Evolutionary conservation across 345 rosid genomes (phyloP).

Genomic region (Sisymbrium altissimum): DNA sequence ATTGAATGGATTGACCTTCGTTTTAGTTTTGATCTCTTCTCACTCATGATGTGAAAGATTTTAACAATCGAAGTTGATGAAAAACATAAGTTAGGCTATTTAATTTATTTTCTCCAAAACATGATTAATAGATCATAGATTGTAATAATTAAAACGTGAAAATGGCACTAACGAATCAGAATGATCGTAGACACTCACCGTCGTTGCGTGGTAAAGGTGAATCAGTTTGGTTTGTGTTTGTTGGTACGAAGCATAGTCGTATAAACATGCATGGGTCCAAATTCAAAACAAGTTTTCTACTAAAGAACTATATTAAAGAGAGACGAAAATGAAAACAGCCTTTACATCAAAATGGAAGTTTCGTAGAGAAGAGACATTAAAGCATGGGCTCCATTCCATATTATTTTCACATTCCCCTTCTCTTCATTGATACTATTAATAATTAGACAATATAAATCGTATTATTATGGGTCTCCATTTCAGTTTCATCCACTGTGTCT

Average conservation of each 20-base stretch:
- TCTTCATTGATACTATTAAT: background rate
- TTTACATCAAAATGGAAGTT: conserved; percentile 29
- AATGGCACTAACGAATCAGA: background rate
- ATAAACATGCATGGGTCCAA: conserved; percentile 31
- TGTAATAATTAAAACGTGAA: background rate
- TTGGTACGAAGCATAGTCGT: conserved; percentile 29
- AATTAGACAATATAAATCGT: background rate
- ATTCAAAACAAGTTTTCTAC: conserved; percentile 8
- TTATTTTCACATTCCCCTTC: background rate
- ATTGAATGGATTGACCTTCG: background rate
- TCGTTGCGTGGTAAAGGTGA: background rate
- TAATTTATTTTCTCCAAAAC: background rate
- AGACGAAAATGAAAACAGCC: conserved; percentile 5
- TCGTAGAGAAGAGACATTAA: conserved; percentile 21
- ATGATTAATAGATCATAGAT: background rate
- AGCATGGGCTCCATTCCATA: conserved; percentile 27
- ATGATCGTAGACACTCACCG: background rate
- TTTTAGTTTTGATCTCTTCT: background rate
- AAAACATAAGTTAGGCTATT: background rate
- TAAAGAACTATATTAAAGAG: background rate
- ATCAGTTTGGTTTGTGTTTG: conserved; percentile 19
- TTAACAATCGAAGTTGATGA: background rate
- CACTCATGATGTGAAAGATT: background rate
- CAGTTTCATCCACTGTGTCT: conserved; percentile 1
- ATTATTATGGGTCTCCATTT: conserved; percentile 32